These are phyloP conservation scores for Ceratocystis ficicola DNA, from an alignment of 2,329 filamentous ascomycete genomes.

Conservation along the genomic window DNA sequence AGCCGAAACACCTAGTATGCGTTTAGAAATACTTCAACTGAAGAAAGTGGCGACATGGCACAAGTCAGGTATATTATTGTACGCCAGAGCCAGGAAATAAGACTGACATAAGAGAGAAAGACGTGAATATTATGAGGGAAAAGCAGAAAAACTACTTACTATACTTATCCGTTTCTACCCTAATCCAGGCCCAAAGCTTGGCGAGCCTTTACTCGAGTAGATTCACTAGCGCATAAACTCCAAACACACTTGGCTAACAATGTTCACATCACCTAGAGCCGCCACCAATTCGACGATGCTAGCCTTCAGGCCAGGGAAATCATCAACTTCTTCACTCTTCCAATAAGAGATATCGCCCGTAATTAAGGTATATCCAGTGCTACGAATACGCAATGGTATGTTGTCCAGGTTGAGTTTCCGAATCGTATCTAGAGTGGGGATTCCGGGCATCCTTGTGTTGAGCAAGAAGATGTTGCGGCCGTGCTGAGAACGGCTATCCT, in stretches of 20 bases:
- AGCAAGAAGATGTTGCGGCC: constrained; percentile 37
- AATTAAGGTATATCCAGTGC: constrained; percentile 31
- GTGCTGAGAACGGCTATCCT: background rate
- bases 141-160: background rate
- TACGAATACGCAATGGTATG: constrained; percentile 42
- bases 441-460: constrained; percentile 52
- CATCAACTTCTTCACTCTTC: constrained; percentile 40
- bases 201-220: background rate
- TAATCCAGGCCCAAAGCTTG: background rate
- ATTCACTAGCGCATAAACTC: constrained; percentile 34
- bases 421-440: constrained; percentile 45
- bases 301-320: constrained; percentile 44
- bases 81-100: background rate
- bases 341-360: constrained; percentile 47
- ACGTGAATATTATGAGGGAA: background rate
- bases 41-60: no score
- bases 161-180: background rate
- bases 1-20: no score
- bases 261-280: constrained; percentile 46
- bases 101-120: background rate
- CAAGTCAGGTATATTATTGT: no score
- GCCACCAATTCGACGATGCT: constrained; percentile 56
- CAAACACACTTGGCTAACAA: constrained; percentile 45
- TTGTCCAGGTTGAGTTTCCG: constrained; percentile 44
- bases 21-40: no score